A percentile compares a stretch with the other conserved stretches of the same genome.
Conservation (phyloP, 2,329 filamentous ascomycete species). For the Tolypocladium tundrense region DNA sequence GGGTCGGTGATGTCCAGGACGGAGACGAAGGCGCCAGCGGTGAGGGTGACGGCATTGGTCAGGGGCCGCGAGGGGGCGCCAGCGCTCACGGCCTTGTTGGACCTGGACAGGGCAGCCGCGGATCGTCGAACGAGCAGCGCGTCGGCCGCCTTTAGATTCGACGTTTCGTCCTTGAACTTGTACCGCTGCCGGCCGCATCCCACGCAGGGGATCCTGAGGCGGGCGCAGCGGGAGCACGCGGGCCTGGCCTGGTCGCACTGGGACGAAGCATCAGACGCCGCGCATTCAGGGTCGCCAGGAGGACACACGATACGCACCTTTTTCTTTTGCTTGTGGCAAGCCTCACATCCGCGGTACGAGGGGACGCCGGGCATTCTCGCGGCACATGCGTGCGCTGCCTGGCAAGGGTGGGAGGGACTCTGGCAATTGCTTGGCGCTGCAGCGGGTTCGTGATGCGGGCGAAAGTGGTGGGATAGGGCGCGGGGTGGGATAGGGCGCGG, state of each 20-base stretch:
- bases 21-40: slow-evolving; percentile 15
- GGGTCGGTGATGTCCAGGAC: slow-evolving; percentile 29
- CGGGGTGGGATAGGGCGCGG: too few species aligned
- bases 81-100: background rate
- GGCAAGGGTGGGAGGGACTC: background rate
- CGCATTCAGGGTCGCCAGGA: background rate
- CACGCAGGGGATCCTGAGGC: slow-evolving; percentile 31
- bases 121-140: background rate
- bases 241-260: slow-evolving; percentile 37
- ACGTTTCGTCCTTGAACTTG: slow-evolving; percentile 33
- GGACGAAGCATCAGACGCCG: background rate
- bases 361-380: slow-evolving; percentile 39
- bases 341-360: slow-evolving; percentile 37
- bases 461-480: too few species aligned
- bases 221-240: slow-evolving; percentile 33
- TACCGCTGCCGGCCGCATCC: slow-evolving; percentile 36
- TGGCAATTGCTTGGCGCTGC: background rate
- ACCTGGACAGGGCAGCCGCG: background rate
- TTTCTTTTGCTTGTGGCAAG: slow-evolving; percentile 41
- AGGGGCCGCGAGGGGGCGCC: slow-evolving; percentile 10
- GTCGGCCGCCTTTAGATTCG: slow-evolving; percentile 1
- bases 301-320: slow-evolving; percentile 25
- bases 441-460: background rate
- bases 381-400: background rate
- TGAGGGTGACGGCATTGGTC: slow-evolving; percentile 17